Conservation (phyloP, 495 filamentous ascomycete species). For the Parathielavia hyrcaniae region DNA sequence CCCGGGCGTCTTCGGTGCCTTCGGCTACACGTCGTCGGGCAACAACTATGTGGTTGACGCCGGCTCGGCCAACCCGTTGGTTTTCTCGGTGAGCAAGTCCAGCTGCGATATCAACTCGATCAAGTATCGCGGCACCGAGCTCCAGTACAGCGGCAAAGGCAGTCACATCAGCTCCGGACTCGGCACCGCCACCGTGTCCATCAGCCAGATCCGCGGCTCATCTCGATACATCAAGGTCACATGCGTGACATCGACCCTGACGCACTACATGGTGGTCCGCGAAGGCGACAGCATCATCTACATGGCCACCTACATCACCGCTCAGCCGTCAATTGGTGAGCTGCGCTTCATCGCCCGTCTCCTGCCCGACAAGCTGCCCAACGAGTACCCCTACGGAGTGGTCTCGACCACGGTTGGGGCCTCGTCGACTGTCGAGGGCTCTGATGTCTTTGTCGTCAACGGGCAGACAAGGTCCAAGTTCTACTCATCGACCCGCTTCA, state of each 20-base stretch:
- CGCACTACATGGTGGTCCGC: constrained; percentile 57
- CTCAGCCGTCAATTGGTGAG: constrained; percentile 55
- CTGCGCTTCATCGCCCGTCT: constrained; percentile 60
- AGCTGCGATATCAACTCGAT: constrained; percentile 61
- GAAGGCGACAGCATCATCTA: constrained; percentile 54
- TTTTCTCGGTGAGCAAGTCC: constrained; percentile 51
- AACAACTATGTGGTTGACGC: constrained; percentile 50
- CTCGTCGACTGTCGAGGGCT: constrained; percentile 51
- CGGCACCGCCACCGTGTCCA: constrained; percentile 52
- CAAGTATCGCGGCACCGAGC: constrained; percentile 51
- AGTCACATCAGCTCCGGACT: constrained; percentile 58
- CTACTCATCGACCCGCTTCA: constrained; percentile 60
- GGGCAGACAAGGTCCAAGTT: constrained; percentile 63
- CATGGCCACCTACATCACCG: constrained; percentile 58
- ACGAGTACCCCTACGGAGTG: constrained; percentile 47
- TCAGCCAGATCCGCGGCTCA: constrained; percentile 36
- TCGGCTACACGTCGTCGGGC: constrained; percentile 40
- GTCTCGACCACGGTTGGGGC: constrained; percentile 48
- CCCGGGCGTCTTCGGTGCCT: constrained; percentile 35
- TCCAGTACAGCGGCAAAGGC: constrained; percentile 47
- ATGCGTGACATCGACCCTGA: constrained; percentile 53
- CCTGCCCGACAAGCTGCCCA: constrained; percentile 48
- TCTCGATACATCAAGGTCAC: constrained; percentile 55
- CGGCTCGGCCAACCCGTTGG: constrained; percentile 47
- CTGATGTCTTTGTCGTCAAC: constrained; percentile 56